Percentiles rank a stretch among this genome's conserved stretches.
These are phyloP conservation scores for Phylloboletellus chloephorus DNA, from an alignment of 1,284 basidiomycete genomes.

Conservation along the genomic window DNA sequence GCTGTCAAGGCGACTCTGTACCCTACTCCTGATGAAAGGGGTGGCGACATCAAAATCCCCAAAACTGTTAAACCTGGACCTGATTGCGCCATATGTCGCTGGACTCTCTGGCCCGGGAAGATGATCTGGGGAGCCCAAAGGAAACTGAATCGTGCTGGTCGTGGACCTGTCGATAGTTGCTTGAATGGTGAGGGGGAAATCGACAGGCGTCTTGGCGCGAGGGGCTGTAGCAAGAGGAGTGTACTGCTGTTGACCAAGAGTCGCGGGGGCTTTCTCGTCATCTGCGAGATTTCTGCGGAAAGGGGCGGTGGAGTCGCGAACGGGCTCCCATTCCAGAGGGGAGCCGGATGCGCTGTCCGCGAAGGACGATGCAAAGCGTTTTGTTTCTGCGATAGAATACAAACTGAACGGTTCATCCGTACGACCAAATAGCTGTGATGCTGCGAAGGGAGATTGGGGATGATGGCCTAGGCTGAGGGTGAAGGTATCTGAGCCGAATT, in stretches of 20 bases:
- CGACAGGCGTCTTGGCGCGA: conserved; percentile 48
- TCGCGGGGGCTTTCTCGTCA: conserved; percentile 60
- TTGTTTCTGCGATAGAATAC: conserved; percentile 74
- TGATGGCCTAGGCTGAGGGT: conserved; percentile 45
- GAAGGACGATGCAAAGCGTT: conserved; percentile 47
- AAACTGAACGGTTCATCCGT: conserved; percentile 71
- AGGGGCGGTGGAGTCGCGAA: conserved; percentile 64
- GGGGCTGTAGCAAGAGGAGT: conserved; percentile 37
- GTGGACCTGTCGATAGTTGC: conserved; percentile 42
- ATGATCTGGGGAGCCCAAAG: conserved; percentile 68
- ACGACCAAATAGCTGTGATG: conserved; percentile 75
- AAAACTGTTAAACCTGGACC: conserved; percentile 62
- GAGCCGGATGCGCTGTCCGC: conserved; percentile 51
- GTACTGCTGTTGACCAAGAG: conserved; percentile 40
- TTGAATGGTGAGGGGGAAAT: conserved; percentile 49
- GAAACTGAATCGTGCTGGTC: conserved; percentile 75
- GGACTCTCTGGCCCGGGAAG: conserved; percentile 48
- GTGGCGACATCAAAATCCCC: conserved; percentile 63
- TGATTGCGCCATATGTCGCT: conserved; percentile 40
- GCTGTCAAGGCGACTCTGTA: conserved; percentile 67
- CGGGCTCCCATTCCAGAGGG: conserved; percentile 46
- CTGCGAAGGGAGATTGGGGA: conserved; percentile 83
- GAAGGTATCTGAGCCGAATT: conserved; percentile 42
- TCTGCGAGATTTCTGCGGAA: conserved; percentile 78
- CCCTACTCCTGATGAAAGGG: conserved; percentile 76